Evolutionary conservation across 345 rosid species (phyloP).

Genomic region (Pugionium dolabratum): DNA sequence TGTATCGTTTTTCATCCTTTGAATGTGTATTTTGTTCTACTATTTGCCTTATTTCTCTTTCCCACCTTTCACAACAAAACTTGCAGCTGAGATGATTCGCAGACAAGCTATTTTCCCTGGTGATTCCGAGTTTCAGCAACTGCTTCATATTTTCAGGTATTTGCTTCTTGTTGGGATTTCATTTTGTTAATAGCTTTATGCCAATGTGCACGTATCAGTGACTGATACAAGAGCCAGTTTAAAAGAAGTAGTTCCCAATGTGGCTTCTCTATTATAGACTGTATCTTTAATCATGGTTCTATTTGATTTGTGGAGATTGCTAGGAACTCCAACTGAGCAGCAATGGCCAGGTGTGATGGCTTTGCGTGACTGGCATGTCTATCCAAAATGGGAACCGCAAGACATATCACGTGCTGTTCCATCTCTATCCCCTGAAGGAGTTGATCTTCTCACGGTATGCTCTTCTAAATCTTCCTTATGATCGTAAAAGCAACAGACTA

Average conservation of each 20-base stretch:
- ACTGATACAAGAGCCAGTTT: background rate
- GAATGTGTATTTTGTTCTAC: conserved; percentile 8
- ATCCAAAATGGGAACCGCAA: conserved; percentile 91
- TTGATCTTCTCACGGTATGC: conserved; percentile 81
- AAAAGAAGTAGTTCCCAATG: background rate
- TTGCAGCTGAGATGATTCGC: conserved; percentile 80
- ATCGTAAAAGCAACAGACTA: background rate
- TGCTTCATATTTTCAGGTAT: conserved; percentile 94
- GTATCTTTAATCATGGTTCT: background rate
- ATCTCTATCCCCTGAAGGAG: conserved; percentile 69
- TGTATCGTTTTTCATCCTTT: background rate
- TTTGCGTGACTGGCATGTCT: conserved; percentile 83
- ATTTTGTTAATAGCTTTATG: background rate
- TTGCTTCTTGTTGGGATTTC: conserved; percentile 1
- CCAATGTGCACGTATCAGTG: background rate
- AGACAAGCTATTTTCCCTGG: conserved; percentile 89
- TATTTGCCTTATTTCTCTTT: background rate
- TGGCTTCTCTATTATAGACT: background rate
- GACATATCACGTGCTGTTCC: conserved; percentile 75
- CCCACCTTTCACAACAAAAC: background rate
- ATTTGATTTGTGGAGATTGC: conserved; percentile 43
- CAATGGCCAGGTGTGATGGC: conserved; percentile 39
- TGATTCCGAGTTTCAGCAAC: conserved; percentile 93
- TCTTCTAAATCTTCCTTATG: background rate
- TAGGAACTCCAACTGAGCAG: conserved; percentile 42